Evolutionary conservation across 495 filamentous ascomycete species (phyloP), one percentile per base, ranked within the genome.

Genomic region (Clohesyomyces aquaticus): DNA sequence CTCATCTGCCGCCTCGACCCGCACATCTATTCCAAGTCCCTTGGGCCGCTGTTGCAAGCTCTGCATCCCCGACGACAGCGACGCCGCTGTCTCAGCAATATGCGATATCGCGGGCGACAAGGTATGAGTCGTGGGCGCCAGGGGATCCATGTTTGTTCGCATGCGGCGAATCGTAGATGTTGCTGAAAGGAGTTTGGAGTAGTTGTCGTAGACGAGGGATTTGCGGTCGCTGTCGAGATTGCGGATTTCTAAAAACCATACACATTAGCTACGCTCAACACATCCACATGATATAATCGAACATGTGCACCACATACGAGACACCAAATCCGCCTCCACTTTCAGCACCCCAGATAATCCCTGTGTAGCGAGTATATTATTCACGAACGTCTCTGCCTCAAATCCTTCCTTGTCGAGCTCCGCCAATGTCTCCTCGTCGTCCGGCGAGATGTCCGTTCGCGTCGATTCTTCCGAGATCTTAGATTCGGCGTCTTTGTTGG

Each of bases 131-230:
- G 87, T 84, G 18, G 88, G 85, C 46, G 83, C 84, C 55, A 89
- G 69, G n/a, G 85, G 86, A 60, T 88, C 86, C 88, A 91, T 91
- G 67, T 85, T 88, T 19, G 80, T 77, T 38, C 88, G 76, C 90
- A 93, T 93, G 73, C 87, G 88, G 23, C 90, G 83, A 71, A 98
- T 98, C 12, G 93, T 98, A 74, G 96, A 92, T 14, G 95, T 97
- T 16, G 94, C 94, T 18, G 85, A 83, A 64, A 98, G 97, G 70
- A 98, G 78, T 78, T 97, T 98, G 64, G 86, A 90, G 75, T 97
- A 98, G 74, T 98, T 98, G 74, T 98, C 94, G 74, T 98, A 98
- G 3, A 98, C 94, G 42, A 98, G 79, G 22, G 94, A 92, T 76
- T 98, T 98, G 70, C 91, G 86, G 79, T 98, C 94, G 21, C 93